Percentiles rank a stretch among this genome's conserved stretches.
Evolutionary conservation across 305 asterid genomes (phyloP).

Genomic region (Fraxinus latifolia): DNA sequence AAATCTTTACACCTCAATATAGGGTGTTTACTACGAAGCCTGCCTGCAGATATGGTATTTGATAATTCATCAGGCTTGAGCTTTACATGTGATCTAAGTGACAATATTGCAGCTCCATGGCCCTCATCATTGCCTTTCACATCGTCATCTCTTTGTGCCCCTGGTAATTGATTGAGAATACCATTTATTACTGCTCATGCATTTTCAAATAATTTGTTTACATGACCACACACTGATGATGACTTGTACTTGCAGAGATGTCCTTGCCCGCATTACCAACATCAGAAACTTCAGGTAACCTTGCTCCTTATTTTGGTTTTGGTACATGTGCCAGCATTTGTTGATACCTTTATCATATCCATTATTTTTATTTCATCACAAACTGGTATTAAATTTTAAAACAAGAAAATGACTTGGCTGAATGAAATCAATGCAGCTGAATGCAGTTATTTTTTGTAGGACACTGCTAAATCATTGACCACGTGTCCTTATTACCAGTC

Average conservation of each 20-base stretch:
- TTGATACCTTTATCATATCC: slow-evolving; percentile 1
- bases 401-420: not conserved
- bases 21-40: slow-evolving; percentile 90
- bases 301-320: slow-evolving; percentile 40
- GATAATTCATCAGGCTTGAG: slow-evolving; percentile 86
- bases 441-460: not conserved
- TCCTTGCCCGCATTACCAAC: slow-evolving; percentile 97
- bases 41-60: slow-evolving; percentile 77
- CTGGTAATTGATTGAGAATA: slow-evolving; percentile 50
- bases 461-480: not conserved
- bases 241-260: slow-evolving; percentile 63
- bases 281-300: slow-evolving; percentile 51
- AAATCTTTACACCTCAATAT: slow-evolving; percentile 21
- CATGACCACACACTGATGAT: slow-evolving; percentile 23
- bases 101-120: slow-evolving; percentile 97
- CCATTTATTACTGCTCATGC: not conserved
- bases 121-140: slow-evolving; percentile 80
- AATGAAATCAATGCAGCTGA: not conserved
- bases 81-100: slow-evolving; percentile 83
- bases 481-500: not conserved
- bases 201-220: not conserved
- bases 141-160: slow-evolving; percentile 93
- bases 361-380: not conserved
- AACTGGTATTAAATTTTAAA: not conserved
- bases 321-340: not conserved